Evolutionary conservation across 805 yeast species (phyloP).

Genomic region (Teunomyces barrocoloradensis): DNA sequence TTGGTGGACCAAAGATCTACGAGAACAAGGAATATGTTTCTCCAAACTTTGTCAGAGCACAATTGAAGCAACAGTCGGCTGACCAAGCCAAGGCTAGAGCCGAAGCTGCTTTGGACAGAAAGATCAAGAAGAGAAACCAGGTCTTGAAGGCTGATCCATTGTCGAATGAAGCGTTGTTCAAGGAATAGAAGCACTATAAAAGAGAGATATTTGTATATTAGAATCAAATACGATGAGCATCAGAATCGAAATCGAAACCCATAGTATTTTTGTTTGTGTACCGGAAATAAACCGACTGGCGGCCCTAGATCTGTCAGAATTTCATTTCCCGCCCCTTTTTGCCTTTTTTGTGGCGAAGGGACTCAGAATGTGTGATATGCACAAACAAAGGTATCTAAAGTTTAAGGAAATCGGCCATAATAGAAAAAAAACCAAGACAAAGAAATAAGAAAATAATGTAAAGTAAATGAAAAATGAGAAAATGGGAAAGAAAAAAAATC

Average conservation of each 20-base stretch:
- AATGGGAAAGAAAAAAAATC: background rate
- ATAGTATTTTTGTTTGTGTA: no score
- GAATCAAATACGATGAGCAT: background rate
- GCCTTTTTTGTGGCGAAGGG: no score
- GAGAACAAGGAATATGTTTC: constrained; percentile 96
- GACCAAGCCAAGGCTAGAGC: constrained; percentile 73
- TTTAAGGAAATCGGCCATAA: no score
- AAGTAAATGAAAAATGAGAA: background rate
- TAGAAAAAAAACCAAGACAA: no score
- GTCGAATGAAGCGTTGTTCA: constrained; percentile 74
- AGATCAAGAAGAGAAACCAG: constrained; percentile 70
- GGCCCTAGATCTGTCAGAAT: no score
- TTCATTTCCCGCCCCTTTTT: no score
- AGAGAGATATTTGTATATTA: background rate
- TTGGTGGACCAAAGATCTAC: constrained; percentile 96
- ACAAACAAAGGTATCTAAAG: no score
- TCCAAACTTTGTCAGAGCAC: constrained; percentile 93
- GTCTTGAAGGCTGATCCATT: constrained; percentile 79
- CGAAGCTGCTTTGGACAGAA: constrained; percentile 74
- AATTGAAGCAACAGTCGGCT: constrained; percentile 75
- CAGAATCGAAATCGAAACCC: background rate
- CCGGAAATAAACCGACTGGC: no score
- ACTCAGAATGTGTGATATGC: no score
- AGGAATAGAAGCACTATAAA: constrained; percentile 22
- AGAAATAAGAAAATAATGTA: background rate